Base-by-base conservation (phyloP, 345 rosid species). In the Atalantia buxifolia region DNA sequence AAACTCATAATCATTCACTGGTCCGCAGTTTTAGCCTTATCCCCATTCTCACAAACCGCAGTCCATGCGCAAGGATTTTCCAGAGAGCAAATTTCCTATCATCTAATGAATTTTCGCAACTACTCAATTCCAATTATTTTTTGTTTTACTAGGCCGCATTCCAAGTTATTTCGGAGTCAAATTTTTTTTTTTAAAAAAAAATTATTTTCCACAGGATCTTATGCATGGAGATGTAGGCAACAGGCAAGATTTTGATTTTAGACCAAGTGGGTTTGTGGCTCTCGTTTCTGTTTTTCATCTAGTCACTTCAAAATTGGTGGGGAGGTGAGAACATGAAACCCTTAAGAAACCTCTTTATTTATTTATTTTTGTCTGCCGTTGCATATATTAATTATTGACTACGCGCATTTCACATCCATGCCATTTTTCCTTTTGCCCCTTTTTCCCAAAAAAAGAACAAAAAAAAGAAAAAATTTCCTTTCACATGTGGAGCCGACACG, bases 401-500 rank as follows among this genome's bases (percentile, higher is more conserved):
- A 56, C 2, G 18, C 22, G 6, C 19, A 53, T 53, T 53, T 18
- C 3, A 53, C 19, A 5, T 53, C 6, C 22, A 53, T 53, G 22
- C 21, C 57, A 16, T 18, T 53, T 53, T 53, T 5, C 22, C 18
- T 1, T 45, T 13, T 13, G 1, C 4, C 16, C 16, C 42, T 0
- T n/a, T n/a, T n/a, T n/a, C 10, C 3, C 12, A 35, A 35, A 6
- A 35, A 5, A 35, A 6, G 5, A 6, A 33, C 6, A 5, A 35
- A 35, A 35, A 9, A 9, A 3, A 0, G 12, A 5, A 50, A 16
- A 4, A 5, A 18, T 1, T 5, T 45, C 18, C 50, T 45, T 61
- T 64, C 36, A 14, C 79, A 28, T 38, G 79, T 69, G 79, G 60
- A 21, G 48, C 67, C 38, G 27, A 24, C 28, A 65, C 25, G 57